Evolutionary conservation across 345 rosid genomes (phyloP).

Genomic region (Reutealis trisperma): DNA sequence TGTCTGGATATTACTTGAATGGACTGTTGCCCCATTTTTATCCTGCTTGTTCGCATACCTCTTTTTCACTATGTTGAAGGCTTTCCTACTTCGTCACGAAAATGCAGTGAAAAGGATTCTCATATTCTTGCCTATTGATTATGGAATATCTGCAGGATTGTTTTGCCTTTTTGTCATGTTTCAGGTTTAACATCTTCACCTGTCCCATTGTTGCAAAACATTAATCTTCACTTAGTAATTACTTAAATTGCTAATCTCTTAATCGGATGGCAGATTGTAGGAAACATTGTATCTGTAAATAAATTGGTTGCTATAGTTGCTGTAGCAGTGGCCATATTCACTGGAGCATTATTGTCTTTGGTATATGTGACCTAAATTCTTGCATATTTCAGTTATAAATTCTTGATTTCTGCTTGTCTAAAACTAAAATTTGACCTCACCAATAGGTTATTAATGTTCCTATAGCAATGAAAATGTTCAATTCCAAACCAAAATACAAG

Average conservation of each 20-base stretch:
- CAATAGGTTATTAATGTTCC: constrained; percentile 28
- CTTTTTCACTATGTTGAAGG: constrained; percentile 24
- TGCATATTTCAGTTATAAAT: too few relatives aligned
- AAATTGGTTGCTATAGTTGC: constrained; percentile 23
- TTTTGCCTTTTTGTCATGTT: constrained; percentile 34
- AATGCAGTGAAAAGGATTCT: constrained; percentile 32
- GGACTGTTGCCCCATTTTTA: constrained; percentile 36
- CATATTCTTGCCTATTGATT: constrained; percentile 32
- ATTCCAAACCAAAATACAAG: constrained; percentile 4
- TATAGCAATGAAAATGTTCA: constrained; percentile 16
- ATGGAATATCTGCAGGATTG: constrained; percentile 37
- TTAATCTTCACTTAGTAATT: background rate
- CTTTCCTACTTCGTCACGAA: constrained; percentile 26
- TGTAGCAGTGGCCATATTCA: constrained; percentile 22
- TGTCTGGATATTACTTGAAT: constrained; percentile 33
- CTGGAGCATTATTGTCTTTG: constrained; percentile 30
- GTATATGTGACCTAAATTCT: constrained; percentile 15
- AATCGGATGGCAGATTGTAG: constrained; percentile 29
- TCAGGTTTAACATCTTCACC: constrained; percentile 13
- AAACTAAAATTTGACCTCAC: constrained; percentile 2
- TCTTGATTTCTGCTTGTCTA: too few relatives aligned
- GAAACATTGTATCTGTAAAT: constrained; percentile 5
- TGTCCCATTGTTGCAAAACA: background rate
- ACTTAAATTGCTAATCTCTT: background rate
- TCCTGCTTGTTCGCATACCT: constrained; percentile 28